Base-by-base conservation (phyloP, 345 rosid species). In the Camelina neglecta region DNA sequence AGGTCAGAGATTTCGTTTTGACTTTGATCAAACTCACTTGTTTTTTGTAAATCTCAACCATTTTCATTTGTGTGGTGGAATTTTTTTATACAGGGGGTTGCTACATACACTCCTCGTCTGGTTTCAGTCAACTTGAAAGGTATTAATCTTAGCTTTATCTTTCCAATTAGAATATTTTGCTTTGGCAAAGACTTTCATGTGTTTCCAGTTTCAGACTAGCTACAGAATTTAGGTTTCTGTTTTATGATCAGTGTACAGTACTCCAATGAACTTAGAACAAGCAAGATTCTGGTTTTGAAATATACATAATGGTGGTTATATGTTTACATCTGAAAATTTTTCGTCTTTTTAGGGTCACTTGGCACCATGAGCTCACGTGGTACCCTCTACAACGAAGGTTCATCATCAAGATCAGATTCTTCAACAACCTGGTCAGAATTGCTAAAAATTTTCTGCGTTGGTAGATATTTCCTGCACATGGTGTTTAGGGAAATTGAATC, bases 91-190 rank as follows among this genome's bases (percentile, higher is more conserved):
- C 87, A 95, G 97, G 97, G 99, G 5, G 67, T 76, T 60, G 75
- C 70, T 69, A 92, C 90, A 8, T 89, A 92, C 72, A 89, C 97
- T 73, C 99, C 99, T 66, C 97, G 93, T 45, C 74, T 95, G 0
- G 60, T 92, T 62, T 95, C 99, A 5, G 65, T 95, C 33, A 91
- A 85, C 64, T 75, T 86, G 48, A 91, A 92, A 90, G 99, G 99
- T 94, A 67, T 6, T 18, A 75, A 13, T 69, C 5, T 58, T 68
- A 4, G 35, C 29, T 55, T 13, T 54, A 41, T 23, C 45, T 31
- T 18, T 58, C 51, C 31, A 1, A 11, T 69, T 57, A 42, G 10
- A 69, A n/a, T 64, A 56, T 26, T 56, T 26, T 29, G 1, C 4
- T 67, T 8, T 21, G 50, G 15, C 72, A 2, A 6, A 24, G 24